A percentile compares a stretch with the other conserved stretches of the same genome.
phyloP scores from a whole-genome alignment of 306 rosid genomes.

The Mucuna pruriens region DNA sequence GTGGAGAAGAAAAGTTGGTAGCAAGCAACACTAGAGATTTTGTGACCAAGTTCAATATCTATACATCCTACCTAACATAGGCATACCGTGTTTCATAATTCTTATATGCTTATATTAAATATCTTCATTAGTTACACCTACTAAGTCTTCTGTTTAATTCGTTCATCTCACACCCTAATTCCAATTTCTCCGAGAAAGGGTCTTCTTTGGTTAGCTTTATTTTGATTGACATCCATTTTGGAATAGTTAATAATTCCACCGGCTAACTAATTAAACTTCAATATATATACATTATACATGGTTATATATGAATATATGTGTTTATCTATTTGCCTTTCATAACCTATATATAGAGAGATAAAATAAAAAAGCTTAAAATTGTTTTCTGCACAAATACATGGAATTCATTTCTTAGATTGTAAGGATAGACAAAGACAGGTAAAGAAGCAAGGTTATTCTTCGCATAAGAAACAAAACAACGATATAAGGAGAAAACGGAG shows the following conservation, averaged over 20 bases:
- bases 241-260: neutral
- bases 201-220: neutral
- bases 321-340: neutral
- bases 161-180: constrained; percentile 18
- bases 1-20: constrained; percentile 32
- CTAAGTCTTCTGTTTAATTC: neutral
- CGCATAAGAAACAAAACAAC: neutral
- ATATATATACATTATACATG: neutral
- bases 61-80: constrained; percentile 34
- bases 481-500: neutral
- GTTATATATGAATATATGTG: neutral
- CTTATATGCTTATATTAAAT: neutral
- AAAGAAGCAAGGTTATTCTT: neutral
- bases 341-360: neutral
- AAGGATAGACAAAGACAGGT: constrained; percentile 10
- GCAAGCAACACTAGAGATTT: constrained; percentile 32
- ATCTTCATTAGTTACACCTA: neutral
- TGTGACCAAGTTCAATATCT: neutral
- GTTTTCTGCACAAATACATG: constrained; percentile 13
- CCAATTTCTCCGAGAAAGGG: constrained; percentile 3
- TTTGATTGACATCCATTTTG: neutral
- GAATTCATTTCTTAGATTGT: neutral
- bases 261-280: neutral
- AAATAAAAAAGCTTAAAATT: neutral
- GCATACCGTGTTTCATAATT: neutral